These are phyloP conservation scores for Aspergillus melleus DNA, from an alignment of 2,329 filamentous ascomycete genomes.

Conservation along the genomic window DNA sequence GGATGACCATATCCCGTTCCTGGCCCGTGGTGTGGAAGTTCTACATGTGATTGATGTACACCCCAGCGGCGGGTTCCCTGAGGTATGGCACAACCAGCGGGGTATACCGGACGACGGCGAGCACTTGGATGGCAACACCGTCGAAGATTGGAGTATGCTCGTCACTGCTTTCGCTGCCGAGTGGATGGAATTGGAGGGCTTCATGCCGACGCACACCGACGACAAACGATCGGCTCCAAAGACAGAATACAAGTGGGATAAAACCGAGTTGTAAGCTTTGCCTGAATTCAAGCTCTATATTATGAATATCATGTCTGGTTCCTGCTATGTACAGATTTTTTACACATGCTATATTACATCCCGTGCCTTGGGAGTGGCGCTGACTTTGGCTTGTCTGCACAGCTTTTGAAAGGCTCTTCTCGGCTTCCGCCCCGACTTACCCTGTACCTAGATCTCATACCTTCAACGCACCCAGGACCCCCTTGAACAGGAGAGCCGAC, in stretches of 20 bases:
- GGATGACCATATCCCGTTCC: conserved; percentile 92
- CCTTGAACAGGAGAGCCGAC: background rate
- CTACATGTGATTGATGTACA: conserved; percentile 83
- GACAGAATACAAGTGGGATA: conserved; percentile 19
- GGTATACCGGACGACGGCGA: conserved; percentile 67
- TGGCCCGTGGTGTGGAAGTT: conserved; percentile 80
- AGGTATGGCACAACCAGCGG: conserved; percentile 80
- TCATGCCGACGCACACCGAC: conserved; percentile 31
- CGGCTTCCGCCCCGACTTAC: background rate
- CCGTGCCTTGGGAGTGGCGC: conserved; percentile 6
- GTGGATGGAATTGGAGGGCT: conserved; percentile 81
- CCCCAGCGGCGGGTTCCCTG: conserved; percentile 59
- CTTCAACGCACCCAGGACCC: background rate
- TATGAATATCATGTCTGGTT: background rate
- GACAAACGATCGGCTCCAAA: conserved; percentile 12
- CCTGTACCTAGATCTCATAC: background rate
- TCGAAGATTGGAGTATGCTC: conserved; percentile 85
- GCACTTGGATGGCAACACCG: conserved; percentile 76
- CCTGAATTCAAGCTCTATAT: conserved; percentile 14
- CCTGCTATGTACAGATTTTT: conserved; percentile 4
- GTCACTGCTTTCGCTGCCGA: conserved; percentile 82
- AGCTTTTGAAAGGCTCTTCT: conserved; percentile 16
- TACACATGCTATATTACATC: conserved; percentile 3
- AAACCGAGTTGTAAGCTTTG: conserved; percentile 45
- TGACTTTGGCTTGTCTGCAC: conserved; percentile 13